phyloP scores from a whole-genome alignment of 2,329 filamentous ascomycete genomes.

The Pseudogymnoascus sp. region DNA sequence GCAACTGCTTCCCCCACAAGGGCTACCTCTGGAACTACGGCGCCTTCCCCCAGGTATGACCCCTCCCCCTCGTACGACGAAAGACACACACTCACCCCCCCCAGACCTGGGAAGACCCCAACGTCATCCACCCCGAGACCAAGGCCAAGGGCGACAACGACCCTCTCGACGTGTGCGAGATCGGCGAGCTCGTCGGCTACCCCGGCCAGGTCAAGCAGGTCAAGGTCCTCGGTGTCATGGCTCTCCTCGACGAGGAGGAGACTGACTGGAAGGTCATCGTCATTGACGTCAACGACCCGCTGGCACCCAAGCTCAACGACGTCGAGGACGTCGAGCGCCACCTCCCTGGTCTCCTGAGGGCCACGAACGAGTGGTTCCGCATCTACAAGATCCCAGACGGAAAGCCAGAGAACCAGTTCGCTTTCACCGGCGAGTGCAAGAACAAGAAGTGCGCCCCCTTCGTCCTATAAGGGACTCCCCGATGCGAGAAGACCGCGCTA shows the following conservation, averaged over 20 bases:
- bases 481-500: constrained; percentile 10
- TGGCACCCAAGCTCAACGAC: constrained; percentile 94
- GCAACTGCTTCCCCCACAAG: constrained; percentile 99
- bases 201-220: constrained; percentile 98
- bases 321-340: constrained; percentile 98
- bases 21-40: constrained; percentile 99
- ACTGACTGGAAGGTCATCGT: constrained; percentile 99
- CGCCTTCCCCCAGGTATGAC: constrained; percentile 87
- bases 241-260: constrained; percentile 97
- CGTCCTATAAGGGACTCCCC: neutral
- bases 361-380: constrained; percentile 99
- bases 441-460: constrained; percentile 70
- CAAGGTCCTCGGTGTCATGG: constrained; percentile 99
- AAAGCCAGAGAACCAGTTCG: constrained; percentile 99
- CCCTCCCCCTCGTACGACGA: constrained; percentile 6
- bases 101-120: constrained; percentile 99
- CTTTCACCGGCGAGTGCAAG: constrained; percentile 99
- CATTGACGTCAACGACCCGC: constrained; percentile 95
- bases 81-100: neutral
- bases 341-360: constrained; percentile 89
- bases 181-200: constrained; percentile 95
- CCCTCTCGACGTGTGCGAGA: constrained; percentile 98
- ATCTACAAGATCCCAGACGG: constrained; percentile 99
- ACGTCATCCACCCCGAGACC: constrained; percentile 91
- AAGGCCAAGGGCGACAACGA: constrained; percentile 99